Evolutionary conservation across 805 yeast species (phyloP).

Genomic region (Tetrapisispora fleetii): DNA sequence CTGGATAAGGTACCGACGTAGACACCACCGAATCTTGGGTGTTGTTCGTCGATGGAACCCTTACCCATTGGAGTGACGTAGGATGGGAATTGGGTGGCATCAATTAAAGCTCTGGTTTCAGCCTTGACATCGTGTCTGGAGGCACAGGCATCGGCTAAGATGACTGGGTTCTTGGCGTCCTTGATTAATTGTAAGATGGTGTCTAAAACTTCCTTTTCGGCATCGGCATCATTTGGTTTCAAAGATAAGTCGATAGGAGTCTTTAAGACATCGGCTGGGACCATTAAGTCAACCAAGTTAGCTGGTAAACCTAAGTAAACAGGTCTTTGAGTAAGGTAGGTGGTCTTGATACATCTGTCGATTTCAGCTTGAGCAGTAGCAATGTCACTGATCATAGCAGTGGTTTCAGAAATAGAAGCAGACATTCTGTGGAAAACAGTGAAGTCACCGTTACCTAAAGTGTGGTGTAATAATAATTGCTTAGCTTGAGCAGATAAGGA

Average conservation of each 20-base stretch:
- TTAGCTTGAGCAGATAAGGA: conserved; percentile 63
- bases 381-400: conserved; percentile 54
- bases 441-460: conserved; percentile 76
- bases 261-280: conserved; percentile 46
- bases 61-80: conserved; percentile 90
- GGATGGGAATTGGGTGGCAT: conserved; percentile 66
- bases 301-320: conserved; percentile 79
- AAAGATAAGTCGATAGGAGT: conserved; percentile 56
- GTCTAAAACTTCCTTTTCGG: conserved; percentile 55
- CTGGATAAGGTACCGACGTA: conserved; percentile 74
- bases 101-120: conserved; percentile 56
- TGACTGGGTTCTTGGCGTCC: conserved; percentile 57
- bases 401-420: conserved; percentile 55
- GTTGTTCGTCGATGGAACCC: conserved; percentile 62
- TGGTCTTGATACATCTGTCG: conserved; percentile 65
- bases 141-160: conserved; percentile 83
- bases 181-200: conserved; percentile 42
- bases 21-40: conserved; percentile 72
- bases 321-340: conserved; percentile 66
- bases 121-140: conserved; percentile 59
- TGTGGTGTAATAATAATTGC: conserved; percentile 69
- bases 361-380: conserved; percentile 58
- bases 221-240: conserved; percentile 47
- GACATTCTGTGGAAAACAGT: conserved; percentile 75
- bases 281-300: conserved; percentile 58